Evolutionary conservation across 2,329 filamentous ascomycete genomes (phyloP), one percentile per base, ranked within the genome.

Genomic region (Aspergillus texensis): DNA sequence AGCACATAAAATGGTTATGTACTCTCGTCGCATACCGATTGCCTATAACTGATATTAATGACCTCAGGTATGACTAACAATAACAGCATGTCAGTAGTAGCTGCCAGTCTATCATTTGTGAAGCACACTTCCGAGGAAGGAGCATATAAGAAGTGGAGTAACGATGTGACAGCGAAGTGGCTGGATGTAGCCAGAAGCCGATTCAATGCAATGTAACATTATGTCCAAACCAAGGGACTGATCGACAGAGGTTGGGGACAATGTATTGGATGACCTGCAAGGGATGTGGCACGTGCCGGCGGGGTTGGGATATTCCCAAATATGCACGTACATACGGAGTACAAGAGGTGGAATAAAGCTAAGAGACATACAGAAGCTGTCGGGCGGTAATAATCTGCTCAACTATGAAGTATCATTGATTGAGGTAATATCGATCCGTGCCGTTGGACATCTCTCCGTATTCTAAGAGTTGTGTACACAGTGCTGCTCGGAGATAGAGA

Each of bases 231-330:
- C 16, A 39, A 58, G 19, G 45, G 58, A 14, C 19, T 28, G 58
- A 61, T 61, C 58, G 58, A 56, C 52, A 30, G 58, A 46, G 52
- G 50, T 43, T 41, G 26, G 48, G 41, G 24, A 60, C 0, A 48
- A 19, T 9, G 45, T 24, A 48, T 60, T 54, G 56, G 56, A 58
- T 41, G 39, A 3, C 2, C 21, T 26, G 45, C 45, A 48, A 48
- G 45, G 21, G 21, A 26, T 48, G 45, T 12, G 5, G 21, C 45
- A 48, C 45, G 45, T 48, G 45, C 45, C 43, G 11, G 45, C 45
- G 45, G 45, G 45, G 45, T 48, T 26, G 39, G 39, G 39, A 14
- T 4, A 41, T 41, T 41, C 36, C 16, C 6, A 19, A 8, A 6
- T 41, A 41, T 41, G 36, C 11, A 16, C 1, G 16, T 41, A 11